Conservation (phyloP, 2,329 filamentous ascomycete genomes). For the Apiospora kogelbergensis region DNA sequence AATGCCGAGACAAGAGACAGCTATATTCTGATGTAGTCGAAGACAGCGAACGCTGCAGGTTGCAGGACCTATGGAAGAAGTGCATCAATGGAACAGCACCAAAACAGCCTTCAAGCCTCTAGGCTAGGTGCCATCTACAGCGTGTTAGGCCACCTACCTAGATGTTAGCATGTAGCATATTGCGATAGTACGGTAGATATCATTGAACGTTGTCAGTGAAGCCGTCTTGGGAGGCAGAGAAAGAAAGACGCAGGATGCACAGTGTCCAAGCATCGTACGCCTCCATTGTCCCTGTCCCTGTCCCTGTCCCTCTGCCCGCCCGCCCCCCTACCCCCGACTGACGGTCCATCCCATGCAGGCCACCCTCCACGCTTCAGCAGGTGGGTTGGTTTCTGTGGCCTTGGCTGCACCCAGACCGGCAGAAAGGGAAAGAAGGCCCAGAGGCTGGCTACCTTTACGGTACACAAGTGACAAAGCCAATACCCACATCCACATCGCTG, state of each 20-base stretch:
- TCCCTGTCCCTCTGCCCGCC: no score
- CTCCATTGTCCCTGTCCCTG: neutral
- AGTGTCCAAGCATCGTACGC: neutral
- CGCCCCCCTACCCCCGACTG: neutral
- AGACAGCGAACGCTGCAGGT: neutral
- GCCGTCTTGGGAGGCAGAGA: neutral
- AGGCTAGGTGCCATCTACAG: neutral
- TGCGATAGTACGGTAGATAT: neutral
- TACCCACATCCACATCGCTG: slow-evolving; percentile 3
- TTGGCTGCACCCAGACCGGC: slow-evolving; percentile 4
- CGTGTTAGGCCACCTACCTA: neutral
- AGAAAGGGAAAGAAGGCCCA: slow-evolving; percentile 7
- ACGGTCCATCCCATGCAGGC: slow-evolving; percentile 3
- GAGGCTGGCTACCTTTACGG: neutral
- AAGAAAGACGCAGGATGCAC: neutral
- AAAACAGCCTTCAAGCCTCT: neutral
- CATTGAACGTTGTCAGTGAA: no score
- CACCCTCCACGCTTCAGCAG: neutral
- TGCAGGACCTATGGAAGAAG: neutral
- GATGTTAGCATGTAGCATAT: neutral
- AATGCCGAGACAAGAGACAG: neutral
- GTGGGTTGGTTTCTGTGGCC: neutral
- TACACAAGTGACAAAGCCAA: neutral
- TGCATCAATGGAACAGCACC: neutral
- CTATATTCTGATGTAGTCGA: neutral